Evolutionary conservation across 805 yeast species (phyloP).

Genomic region (Pichia manshurica): DNA sequence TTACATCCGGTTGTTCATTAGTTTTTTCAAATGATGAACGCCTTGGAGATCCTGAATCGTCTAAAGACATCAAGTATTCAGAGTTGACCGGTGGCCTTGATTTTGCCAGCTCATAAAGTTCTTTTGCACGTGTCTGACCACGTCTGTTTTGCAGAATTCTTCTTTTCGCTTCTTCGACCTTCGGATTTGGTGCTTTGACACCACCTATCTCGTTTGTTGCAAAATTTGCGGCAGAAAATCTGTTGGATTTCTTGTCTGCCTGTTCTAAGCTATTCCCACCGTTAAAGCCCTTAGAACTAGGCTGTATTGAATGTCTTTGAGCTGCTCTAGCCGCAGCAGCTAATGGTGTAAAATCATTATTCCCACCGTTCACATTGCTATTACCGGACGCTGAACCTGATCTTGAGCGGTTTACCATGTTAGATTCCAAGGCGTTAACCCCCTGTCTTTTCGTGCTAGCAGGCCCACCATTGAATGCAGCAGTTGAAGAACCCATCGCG

Average conservation of each 20-base stretch:
- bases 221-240: neutral
- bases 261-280: neutral
- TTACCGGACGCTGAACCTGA: slow-evolving; percentile 8
- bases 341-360: slow-evolving; percentile 5
- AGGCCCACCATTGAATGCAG: neutral
- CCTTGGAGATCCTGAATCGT: slow-evolving; percentile 18
- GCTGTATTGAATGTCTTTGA: slow-evolving; percentile 19
- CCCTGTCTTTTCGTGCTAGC: neutral
- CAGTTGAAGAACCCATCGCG: slow-evolving; percentile 36
- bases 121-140: slow-evolving; percentile 41
- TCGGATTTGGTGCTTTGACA: slow-evolving; percentile 11
- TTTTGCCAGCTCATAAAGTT: slow-evolving; percentile 46
- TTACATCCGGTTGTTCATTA: slow-evolving; percentile 24
- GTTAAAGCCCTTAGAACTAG: neutral
- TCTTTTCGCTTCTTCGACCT: slow-evolving; percentile 16
- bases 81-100: slow-evolving; percentile 15
- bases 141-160: slow-evolving; percentile 17
- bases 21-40: slow-evolving; percentile 56
- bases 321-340: slow-evolving; percentile 32
- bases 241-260: neutral
- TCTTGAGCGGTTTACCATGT: slow-evolving; percentile 6
- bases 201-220: neutral
- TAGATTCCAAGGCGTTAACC: slow-evolving; percentile 1
- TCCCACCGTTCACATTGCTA: neutral
- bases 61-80: slow-evolving; percentile 8